Conservation (phyloP, 768 basidiomycete species). For the Naganishia onofrii region DNA sequence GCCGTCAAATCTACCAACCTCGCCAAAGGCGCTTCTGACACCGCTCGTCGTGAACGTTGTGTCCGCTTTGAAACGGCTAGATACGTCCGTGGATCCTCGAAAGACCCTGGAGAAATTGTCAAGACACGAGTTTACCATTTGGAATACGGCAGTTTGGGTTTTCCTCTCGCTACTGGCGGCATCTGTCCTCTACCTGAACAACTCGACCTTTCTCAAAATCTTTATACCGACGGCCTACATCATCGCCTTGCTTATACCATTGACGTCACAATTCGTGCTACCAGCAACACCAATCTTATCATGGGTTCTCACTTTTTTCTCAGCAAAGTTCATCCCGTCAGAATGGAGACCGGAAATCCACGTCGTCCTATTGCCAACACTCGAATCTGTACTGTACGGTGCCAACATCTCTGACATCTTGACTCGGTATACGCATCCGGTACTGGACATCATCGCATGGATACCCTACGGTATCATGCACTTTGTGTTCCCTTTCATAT, state of each 20-base stretch:
- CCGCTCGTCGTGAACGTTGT: slow-evolving; percentile 40
- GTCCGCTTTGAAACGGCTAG: slow-evolving; percentile 44
- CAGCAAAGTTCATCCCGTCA: slow-evolving; percentile 78
- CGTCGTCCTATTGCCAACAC: slow-evolving; percentile 87
- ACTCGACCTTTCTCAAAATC: slow-evolving; percentile 64
- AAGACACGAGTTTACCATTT: slow-evolving; percentile 41
- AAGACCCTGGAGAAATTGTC: slow-evolving; percentile 40
- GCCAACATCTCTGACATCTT: slow-evolving; percentile 97
- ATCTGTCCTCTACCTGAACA: slow-evolving; percentile 84
- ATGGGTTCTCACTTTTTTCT: slow-evolving; percentile 83
- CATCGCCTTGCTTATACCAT: slow-evolving; percentile 70
- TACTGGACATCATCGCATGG: slow-evolving; percentile 93
- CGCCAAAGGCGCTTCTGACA: slow-evolving; percentile 32
- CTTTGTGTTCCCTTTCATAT: slow-evolving; percentile 79
- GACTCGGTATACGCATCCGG: slow-evolving; percentile 85
- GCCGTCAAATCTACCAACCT: slow-evolving; percentile 35
- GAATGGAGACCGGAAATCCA: slow-evolving; percentile 75
- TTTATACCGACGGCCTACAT: slow-evolving; percentile 70
- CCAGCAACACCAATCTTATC: slow-evolving; percentile 79
- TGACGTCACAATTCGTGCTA: slow-evolving; percentile 85
- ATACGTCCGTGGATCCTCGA: slow-evolving; percentile 42
- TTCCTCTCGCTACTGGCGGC: slow-evolving; percentile 77
- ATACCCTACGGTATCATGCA: slow-evolving; percentile 93
- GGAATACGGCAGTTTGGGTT: slow-evolving; percentile 65
- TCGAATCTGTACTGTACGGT: slow-evolving; percentile 91